Evolutionary conservation across 257 asterid species (phyloP), one percentile per base, ranked within the genome.

Genomic region (Nicotiana sylvestris): DNA sequence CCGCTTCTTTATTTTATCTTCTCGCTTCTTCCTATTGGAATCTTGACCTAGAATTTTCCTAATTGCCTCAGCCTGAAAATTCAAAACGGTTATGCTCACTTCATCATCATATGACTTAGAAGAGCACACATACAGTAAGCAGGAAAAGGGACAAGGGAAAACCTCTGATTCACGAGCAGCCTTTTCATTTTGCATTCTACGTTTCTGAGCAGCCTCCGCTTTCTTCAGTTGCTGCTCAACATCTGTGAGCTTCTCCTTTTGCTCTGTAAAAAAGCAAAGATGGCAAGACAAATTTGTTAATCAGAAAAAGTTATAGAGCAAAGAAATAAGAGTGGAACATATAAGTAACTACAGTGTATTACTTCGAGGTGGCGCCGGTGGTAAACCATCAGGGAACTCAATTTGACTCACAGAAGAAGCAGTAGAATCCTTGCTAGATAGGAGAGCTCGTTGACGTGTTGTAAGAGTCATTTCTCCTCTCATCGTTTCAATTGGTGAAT

Each of bases 1-100:
- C 6, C 98, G 97, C 90, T 92, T 94, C 97, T 90, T 96, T 12
- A 88, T 85, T 89, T 88, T 94, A 85, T 96, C 98, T 83, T 96
- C 99, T 84, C 93, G 83, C 93, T 96, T 96, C 91, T 96, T 96
- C 90, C 97, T 90, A 85, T 93, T 94, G 39, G 99, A 94, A 89
- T 94, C 99, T 90, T 94, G 98, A 84, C 99, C 99, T 0, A 96
- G 96, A 76, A 96, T 94, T 88, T 90, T 96, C 83, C 96, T 92
- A 83, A 96, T 93, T 76, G 99, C 98, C 82, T 87, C 92, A 32
- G 90, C 90, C 92, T 89, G 62, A 51, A 68, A 66, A 66, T 35
- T 76, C 65, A 32, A 74, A 62, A 25, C 2, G 15, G 32, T 46
- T 78, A 66, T 76, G 67, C 76, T 65, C 51, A 70, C 9, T 66